These are phyloP conservation scores for Chalciporus chontae DNA, from an alignment of 768 basidiomycete genomes.

Conservation along the genomic window DNA sequence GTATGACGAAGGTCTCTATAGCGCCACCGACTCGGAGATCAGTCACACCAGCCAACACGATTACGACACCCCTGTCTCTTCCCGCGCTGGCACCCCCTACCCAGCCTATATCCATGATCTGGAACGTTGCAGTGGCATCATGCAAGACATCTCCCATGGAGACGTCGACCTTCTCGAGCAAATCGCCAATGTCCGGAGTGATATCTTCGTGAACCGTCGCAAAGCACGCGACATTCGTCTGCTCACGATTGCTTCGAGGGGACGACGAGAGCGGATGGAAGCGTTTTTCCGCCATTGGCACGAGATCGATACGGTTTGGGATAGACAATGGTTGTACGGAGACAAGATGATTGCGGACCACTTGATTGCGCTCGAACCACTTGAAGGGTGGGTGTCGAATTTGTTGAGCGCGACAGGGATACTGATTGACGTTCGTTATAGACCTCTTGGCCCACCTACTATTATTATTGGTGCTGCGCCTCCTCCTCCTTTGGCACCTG, in stretches of 20 bases:
- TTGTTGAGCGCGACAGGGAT: background rate
- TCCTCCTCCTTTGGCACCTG: background rate
- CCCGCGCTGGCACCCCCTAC: slow-evolving; percentile 20
- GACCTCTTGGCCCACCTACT: slow-evolving; percentile 11
- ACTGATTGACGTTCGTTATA: background rate
- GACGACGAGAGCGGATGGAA: slow-evolving; percentile 26
- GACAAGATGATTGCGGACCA: slow-evolving; percentile 2
- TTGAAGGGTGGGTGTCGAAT: slow-evolving; percentile 2
- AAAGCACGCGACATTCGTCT: slow-evolving; percentile 22
- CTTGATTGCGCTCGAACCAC: background rate
- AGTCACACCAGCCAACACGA: slow-evolving; percentile 17
- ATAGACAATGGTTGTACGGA: slow-evolving; percentile 25
- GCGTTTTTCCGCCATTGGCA: slow-evolving; percentile 27
- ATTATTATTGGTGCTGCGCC: background rate
- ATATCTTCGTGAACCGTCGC: slow-evolving; percentile 11
- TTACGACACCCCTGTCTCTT: slow-evolving; percentile 22
- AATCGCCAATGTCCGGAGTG: background rate
- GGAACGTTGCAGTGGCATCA: slow-evolving; percentile 23
- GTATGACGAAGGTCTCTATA: slow-evolving; percentile 13
- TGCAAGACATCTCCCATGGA: slow-evolving; percentile 20
- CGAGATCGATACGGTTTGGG: slow-evolving; percentile 21
- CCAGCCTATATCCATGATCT: slow-evolving; percentile 17
- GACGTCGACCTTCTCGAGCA: slow-evolving; percentile 16
- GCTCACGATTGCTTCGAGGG: slow-evolving; percentile 20
- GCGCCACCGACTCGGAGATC: slow-evolving; percentile 23